Conservation (phyloP, 2,329 filamentous ascomycete genomes). For the Penicillium sp. region DNA sequence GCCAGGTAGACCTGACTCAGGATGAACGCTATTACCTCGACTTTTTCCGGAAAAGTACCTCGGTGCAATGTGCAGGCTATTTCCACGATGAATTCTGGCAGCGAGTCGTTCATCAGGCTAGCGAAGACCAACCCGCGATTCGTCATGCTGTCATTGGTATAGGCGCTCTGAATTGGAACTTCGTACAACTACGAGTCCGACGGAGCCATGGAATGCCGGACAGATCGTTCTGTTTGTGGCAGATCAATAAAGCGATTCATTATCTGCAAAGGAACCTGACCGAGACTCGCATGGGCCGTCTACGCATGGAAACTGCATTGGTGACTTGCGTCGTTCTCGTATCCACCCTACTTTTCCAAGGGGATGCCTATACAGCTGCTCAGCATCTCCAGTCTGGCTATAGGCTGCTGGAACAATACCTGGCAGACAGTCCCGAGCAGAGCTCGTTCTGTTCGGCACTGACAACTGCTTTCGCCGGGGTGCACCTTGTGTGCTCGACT, state of each 20-base stretch:
- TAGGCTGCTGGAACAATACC: too few relatives aligned
- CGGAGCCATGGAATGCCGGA: slow-evolving; percentile 4
- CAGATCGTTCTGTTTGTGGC: slow-evolving; percentile 8
- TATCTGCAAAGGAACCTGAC: slow-evolving; percentile 7
- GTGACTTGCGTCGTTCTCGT: slow-evolving; percentile 17
- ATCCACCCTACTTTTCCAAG: slow-evolving; percentile 17
- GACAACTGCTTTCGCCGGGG: too few relatives aligned
- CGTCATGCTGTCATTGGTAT: slow-evolving; percentile 27
- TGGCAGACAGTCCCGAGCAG: too few relatives aligned
- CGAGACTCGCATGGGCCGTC: slow-evolving; percentile 1
- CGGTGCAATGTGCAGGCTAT: slow-evolving; percentile 8
- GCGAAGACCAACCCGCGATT: slow-evolving; percentile 21
- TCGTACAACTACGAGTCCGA: slow-evolving; percentile 8
- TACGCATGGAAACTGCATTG: slow-evolving; percentile 14
- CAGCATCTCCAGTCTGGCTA: too few relatives aligned
- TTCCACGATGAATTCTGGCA: slow-evolving; percentile 19
- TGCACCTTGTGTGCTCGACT: too few relatives aligned
- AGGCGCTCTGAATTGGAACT: slow-evolving; percentile 25
- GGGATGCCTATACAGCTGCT: too few relatives aligned
- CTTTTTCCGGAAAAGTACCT: slow-evolving; percentile 8
- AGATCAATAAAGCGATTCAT: too few relatives aligned
- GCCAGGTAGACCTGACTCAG: slow-evolving; percentile 6
- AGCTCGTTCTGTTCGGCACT: too few relatives aligned
- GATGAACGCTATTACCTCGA: slow-evolving; percentile 10
- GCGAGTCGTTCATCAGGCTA: slow-evolving; percentile 19